These are phyloP conservation scores for Thuja plicata DNA, from an alignment of 83 land plant genomes.

Conservation along the genomic window DNA sequence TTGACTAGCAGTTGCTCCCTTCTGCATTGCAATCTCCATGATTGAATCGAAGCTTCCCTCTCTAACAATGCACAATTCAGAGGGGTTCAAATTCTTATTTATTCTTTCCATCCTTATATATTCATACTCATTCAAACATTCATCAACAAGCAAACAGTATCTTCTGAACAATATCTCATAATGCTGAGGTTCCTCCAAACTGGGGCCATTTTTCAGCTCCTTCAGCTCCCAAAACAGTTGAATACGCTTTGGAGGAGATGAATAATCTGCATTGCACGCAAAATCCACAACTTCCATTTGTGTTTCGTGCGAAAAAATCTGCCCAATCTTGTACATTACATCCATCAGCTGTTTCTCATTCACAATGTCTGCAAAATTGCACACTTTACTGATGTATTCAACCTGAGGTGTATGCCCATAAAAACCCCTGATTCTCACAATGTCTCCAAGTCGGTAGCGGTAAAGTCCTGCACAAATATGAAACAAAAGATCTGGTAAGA, in stretches of 20 bases:
- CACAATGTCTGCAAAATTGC: slow-evolving; percentile 20
- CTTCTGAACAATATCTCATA: slow-evolving; percentile 3
- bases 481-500: not conserved
- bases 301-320: slow-evolving; percentile 7
- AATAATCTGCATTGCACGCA: slow-evolving; percentile 16
- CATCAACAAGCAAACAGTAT: slow-evolving; percentile 23
- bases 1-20: slow-evolving; percentile 35
- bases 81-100: slow-evolving; percentile 14
- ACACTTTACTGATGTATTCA: slow-evolving; percentile 29
- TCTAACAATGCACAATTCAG: slow-evolving; percentile 16
- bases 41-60: slow-evolving; percentile 27
- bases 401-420: slow-evolving; percentile 26
- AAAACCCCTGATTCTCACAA: slow-evolving; percentile 37
- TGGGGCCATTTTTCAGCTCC: slow-evolving; percentile 7
- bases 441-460: slow-evolving; percentile 33
- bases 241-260: slow-evolving; percentile 3
- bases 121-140: slow-evolving; percentile 12
- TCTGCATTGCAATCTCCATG: slow-evolving; percentile 13
- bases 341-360: slow-evolving; percentile 25
- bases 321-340: slow-evolving; percentile 18
- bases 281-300: slow-evolving; percentile 20
- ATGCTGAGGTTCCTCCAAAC: slow-evolving; percentile 10
- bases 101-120: slow-evolving; percentile 21
- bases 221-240: slow-evolving; percentile 22
- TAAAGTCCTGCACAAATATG: slow-evolving; percentile 14